Evolutionary conservation across 2,329 filamentous ascomycete genomes (phyloP), one percentile per base, ranked within the genome.

Genomic region (Lasiodiplodia sp.): DNA sequence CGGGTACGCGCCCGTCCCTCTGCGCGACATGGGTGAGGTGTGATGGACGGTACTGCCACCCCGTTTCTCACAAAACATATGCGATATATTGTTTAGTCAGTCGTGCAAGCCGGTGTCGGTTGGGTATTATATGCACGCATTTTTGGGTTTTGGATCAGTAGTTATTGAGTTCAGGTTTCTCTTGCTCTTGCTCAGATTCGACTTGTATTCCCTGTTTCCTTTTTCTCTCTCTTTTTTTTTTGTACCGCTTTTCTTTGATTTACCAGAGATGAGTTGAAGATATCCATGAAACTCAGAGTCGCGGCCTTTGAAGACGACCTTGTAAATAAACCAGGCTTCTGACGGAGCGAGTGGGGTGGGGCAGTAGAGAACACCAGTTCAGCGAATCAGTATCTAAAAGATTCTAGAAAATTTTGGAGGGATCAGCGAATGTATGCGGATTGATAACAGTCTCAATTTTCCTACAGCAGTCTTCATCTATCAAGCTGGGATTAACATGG

Each of bases 1-100:
- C n/a, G 78, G 79, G 11, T 85, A 85, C 76, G 81, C 66, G 37
- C 66, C 66, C n/a, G 57, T 85, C 69, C 82, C 80, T 64, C 69
- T 85, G 68, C 77, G 81, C 70, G 80, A 81, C 71, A 79, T 81
- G 78, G 76, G 77, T 2, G 79, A 80, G 2, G 65, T 67, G 16
- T 70, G 34, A 66, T 8, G 56, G 38, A 11, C 23, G n/a, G 3
- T 11, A 8, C 18, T 21, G n/a, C n/a, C 8, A 47, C 44, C 28
- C 28, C 28, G 44, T 47, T 21, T n/a, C n/a, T n/a, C 44, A 21
- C 4, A 6, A 18, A 8, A 10, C n/a, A 21, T 3, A 47, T 47
- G 44, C 11, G 6, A 47, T 18, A 47, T 31, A 31, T 40, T 31
- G 40, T 63, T 63, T 34, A 51, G 58, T 51, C 16, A 2, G 44